phyloP scores from a whole-genome alignment of 306 rosid genomes.

The Sicyos edulis region DNA sequence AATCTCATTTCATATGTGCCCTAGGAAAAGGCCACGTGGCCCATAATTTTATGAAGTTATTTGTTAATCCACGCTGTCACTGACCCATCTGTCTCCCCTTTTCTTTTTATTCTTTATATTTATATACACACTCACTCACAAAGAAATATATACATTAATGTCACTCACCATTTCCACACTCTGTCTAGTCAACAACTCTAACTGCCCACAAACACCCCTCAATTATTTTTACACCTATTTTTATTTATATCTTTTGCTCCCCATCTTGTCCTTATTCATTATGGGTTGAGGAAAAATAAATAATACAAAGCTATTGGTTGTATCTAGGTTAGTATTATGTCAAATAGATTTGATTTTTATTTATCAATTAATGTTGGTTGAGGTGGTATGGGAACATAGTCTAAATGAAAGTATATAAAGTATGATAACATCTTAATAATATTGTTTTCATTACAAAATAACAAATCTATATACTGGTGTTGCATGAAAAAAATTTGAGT shows the following conservation, averaged over 20 bases:
- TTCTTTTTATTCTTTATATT: too few relatives aligned
- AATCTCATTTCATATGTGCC: too few relatives aligned
- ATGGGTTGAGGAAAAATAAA: background rate
- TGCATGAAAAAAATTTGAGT: too few relatives aligned
- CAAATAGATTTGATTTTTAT: background rate
- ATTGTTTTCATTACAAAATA: too few relatives aligned
- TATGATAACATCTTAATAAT: background rate
- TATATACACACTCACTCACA: too few relatives aligned
- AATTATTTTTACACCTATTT: background rate
- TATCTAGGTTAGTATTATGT: too few relatives aligned
- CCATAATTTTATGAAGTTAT: background rate
- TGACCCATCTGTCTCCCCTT: background rate
- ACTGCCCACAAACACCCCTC: conserved; percentile 3
- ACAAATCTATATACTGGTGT: too few relatives aligned
- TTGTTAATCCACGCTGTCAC: background rate
- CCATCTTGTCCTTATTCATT: background rate
- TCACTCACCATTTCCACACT: conserved; percentile 1
- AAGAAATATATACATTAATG: background rate
- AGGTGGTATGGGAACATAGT: background rate
- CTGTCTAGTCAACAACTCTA: background rate
- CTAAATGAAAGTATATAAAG: background rate
- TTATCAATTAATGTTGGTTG: background rate
- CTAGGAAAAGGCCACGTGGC: too few relatives aligned
- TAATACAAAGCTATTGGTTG: background rate
- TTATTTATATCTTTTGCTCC: background rate